phyloP scores from a whole-genome alignment of 257 asterid species.

The Echites panduratus region DNA sequence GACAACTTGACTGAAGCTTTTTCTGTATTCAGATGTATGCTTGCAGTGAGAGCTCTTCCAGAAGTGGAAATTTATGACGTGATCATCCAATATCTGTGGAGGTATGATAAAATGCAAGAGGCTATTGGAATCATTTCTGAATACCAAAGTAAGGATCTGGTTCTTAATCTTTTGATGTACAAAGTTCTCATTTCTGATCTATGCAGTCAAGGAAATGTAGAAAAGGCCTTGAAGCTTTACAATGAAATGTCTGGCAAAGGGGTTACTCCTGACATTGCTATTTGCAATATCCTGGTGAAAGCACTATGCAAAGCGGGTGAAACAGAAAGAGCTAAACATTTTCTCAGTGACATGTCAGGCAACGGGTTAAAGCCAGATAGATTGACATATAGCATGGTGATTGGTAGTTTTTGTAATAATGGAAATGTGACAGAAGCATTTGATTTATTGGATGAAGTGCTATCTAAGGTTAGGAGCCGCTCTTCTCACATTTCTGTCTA shows the following conservation, averaged over 20 bases:
- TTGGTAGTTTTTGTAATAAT: slow-evolving; percentile 9
- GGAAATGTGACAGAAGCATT: slow-evolving; percentile 11
- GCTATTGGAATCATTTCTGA: background rate
- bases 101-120: background rate
- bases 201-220: slow-evolving; percentile 7
- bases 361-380: slow-evolving; percentile 10
- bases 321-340: slow-evolving; percentile 7
- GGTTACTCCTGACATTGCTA: background rate
- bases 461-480: background rate
- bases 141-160: background rate
- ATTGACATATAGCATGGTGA: slow-evolving; percentile 5
- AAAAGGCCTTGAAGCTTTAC: slow-evolving; percentile 1
- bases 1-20: slow-evolving; percentile 11
- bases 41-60: background rate
- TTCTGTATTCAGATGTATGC: slow-evolving; percentile 11
- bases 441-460: slow-evolving; percentile 14
- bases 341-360: slow-evolving; percentile 1
- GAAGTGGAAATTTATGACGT: slow-evolving; percentile 5
- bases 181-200: background rate
- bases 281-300: background rate
- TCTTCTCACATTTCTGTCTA: background rate
- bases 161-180: background rate
- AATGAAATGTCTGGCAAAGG: background rate
- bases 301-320: slow-evolving; percentile 5
- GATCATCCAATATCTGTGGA: background rate